Base-by-base conservation (phyloP, 305 asterid genomes). In the Andrographis paniculata region DNA sequence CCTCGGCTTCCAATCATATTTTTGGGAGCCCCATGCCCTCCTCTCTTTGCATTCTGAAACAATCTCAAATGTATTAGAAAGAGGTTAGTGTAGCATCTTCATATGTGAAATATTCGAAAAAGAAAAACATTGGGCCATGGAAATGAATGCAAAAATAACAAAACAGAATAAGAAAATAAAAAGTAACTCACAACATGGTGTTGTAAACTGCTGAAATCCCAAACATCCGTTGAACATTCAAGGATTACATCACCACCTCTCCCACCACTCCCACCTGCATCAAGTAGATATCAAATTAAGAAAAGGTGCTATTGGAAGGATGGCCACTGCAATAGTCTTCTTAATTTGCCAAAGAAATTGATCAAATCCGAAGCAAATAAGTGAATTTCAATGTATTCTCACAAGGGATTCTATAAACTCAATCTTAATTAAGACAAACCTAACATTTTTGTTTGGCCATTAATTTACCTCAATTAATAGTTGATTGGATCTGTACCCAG, bases 131-230 rank as follows among this genome's bases (percentile, higher is more conserved):
- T 17, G 27, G 36, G 33, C 10, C 27, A 13, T 5, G 10, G 21
- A 52, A 6, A 31, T 15, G 45, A 18, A 42, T 33, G 28, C n/a
- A 43, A 35, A 20, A 24, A n/a, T n/a, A n/a, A n/a, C n/a, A n/a
- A n/a, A n/a, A n/a, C n/a, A n/a, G n/a, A 54, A 38, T n/a, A 17
- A 56, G 14, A 45, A 33, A 16, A 58, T 18, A 33, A 36, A 53
- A 63, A 64, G 41, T 45, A 60, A 71, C 94, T 27, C 59, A 91
- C 96, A 14, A 68, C 48, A 58, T 86, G 98, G 71, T 80, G 96
- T 63, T 80, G 96, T 71, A 89, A 70, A 66, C 89, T 39, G 66
- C 98, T 85, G 69, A 85, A 80, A 76, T 89, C 96, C 96, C 98
- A 91, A 35, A 77, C 77, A 39, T 88, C 55, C 27, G 87, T 48